Percentiles rank a stretch among this genome's conserved stretches.
Conservation (phyloP, 257 asterid genomes). For the Solanum sejunctum region DNA sequence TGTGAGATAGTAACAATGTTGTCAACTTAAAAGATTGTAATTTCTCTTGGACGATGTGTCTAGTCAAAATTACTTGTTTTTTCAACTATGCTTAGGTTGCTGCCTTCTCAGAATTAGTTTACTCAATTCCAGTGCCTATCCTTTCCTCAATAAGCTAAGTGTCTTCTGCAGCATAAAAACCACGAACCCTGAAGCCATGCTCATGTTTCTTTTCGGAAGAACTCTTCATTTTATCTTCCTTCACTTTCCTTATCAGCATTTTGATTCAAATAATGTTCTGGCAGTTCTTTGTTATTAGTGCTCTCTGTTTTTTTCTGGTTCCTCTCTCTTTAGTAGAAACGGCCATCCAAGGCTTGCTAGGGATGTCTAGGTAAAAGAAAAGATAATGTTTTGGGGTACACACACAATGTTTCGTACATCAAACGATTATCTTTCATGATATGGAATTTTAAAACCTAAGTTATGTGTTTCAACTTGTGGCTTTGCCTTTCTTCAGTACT, state of each 20-base stretch:
- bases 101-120: background rate
- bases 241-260: background rate
- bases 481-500: background rate
- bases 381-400: background rate
- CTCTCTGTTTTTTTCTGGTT: background rate
- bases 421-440: background rate
- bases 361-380: background rate
- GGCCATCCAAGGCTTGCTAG: background rate
- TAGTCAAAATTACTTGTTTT: background rate
- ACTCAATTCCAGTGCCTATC: background rate
- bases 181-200: background rate
- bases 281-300: background rate
- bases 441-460: background rate
- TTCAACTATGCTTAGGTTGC: background rate
- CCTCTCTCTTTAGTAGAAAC: background rate
- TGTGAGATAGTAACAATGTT: background rate
- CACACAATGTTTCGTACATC: background rate
- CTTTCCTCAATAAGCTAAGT: background rate
- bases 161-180: background rate
- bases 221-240: background rate
- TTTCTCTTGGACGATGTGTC: background rate
- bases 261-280: background rate
- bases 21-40: background rate
- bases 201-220: background rate
- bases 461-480: background rate